These are phyloP conservation scores for Heterobasidion irregulare DNA, from an alignment of 1,284 basidiomycete genomes.

Conservation along the genomic window DNA sequence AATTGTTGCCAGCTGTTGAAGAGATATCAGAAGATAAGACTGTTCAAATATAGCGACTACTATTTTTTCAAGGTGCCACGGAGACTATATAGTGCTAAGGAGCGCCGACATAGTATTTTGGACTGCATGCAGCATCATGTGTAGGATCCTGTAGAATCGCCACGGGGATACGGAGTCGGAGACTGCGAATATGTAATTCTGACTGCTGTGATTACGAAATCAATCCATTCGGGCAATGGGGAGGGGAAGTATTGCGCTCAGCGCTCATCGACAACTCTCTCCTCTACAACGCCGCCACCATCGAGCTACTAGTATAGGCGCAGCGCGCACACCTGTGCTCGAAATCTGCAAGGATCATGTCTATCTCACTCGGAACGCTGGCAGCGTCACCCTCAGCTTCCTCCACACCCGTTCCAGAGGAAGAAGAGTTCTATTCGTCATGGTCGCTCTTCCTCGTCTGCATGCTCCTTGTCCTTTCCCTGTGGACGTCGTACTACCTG, in stretches of 20 bases:
- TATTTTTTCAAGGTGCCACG: too few relatives aligned
- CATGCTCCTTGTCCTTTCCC: constrained; percentile 85
- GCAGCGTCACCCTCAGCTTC: constrained; percentile 14
- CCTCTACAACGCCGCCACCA: background rate
- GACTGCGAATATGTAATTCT: too few relatives aligned
- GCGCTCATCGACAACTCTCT: background rate
- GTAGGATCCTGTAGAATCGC: too few relatives aligned
- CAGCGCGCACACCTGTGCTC: background rate
- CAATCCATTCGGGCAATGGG: too few relatives aligned
- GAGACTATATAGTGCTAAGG: too few relatives aligned
- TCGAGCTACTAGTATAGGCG: background rate
- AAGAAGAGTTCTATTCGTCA: constrained; percentile 88
- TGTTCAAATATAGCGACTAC: too few relatives aligned
- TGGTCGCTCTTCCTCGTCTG: constrained; percentile 96
- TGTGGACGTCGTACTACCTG: constrained; percentile 96
- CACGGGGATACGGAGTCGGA: too few relatives aligned
- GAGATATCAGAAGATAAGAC: too few relatives aligned
- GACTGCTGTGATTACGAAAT: too few relatives aligned
- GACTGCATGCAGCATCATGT: too few relatives aligned
- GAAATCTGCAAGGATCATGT: background rate
- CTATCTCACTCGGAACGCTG: background rate
- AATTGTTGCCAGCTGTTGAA: too few relatives aligned
- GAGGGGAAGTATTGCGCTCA: background rate
- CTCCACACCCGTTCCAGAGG: constrained; percentile 42
- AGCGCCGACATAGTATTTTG: too few relatives aligned